These are phyloP conservation scores for Chaetomiaceae sp. DNA, from an alignment of 2,329 filamentous ascomycete species.

Conservation along the genomic window DNA sequence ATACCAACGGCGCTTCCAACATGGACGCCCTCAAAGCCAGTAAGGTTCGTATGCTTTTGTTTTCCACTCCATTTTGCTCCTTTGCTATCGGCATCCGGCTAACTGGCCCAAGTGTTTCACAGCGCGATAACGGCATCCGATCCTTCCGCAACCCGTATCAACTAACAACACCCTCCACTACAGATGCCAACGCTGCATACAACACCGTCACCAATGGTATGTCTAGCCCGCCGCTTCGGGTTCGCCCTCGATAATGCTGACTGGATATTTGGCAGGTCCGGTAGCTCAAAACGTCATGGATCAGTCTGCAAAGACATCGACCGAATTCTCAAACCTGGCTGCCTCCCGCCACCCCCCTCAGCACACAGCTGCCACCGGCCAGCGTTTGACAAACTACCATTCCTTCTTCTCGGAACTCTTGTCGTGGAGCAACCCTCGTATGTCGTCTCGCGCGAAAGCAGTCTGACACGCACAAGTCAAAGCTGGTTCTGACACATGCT, in stretches of 20 bases:
- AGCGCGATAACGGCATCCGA: conserved; percentile 6
- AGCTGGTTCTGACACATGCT: conserved; percentile 19
- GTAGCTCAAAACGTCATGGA: conserved; percentile 57
- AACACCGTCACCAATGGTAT: conserved; percentile 46
- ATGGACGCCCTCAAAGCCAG: conserved; percentile 48
- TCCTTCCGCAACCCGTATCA: conserved; percentile 17
- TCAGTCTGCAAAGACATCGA: conserved; percentile 50
- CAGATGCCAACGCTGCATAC: conserved; percentile 49
- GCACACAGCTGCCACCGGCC: conserved; percentile 53
- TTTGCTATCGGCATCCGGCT: conserved; percentile 24
- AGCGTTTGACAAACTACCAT: conserved; percentile 65
- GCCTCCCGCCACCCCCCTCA: conserved; percentile 52
- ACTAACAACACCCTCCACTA: conserved; percentile 32
- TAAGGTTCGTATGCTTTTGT: conserved; percentile 37
- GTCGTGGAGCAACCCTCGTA: conserved; percentile 66
- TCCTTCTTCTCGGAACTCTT: conserved; percentile 66
- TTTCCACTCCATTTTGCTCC: background rate
- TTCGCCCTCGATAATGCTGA: conserved; percentile 16
- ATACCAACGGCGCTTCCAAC: conserved; percentile 44
- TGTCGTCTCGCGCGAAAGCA: conserved; percentile 31
- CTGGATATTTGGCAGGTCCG: conserved; percentile 41
- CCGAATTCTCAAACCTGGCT: conserved; percentile 56
- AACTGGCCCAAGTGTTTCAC: conserved; percentile 36
- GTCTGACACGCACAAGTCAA: background rate
- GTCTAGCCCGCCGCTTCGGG: background rate